These are phyloP conservation scores for Cucurbita moschata DNA, from an alignment of 306 rosid species.

Conservation along the genomic window DNA sequence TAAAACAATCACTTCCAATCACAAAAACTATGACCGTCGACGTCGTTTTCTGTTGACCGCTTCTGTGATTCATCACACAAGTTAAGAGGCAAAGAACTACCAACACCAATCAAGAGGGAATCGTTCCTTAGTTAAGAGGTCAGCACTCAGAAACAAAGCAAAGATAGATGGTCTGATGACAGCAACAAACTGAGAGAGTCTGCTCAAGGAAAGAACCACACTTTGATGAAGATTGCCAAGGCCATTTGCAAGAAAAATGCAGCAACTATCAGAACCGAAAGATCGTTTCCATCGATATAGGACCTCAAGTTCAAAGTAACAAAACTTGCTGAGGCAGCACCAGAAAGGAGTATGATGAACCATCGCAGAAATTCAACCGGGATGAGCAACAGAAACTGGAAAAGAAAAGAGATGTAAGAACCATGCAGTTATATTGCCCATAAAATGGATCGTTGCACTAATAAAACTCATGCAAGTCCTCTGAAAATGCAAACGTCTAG, in stretches of 20 bases:
- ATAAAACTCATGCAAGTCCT: background rate
- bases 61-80: background rate
- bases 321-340: conserved; percentile 76
- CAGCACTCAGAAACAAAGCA: conserved; percentile 2
- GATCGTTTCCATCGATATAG: conserved; percentile 34
- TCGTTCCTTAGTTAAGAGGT: background rate
- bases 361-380: conserved; percentile 81
- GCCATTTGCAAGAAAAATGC: conserved; percentile 80
- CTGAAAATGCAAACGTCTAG: background rate
- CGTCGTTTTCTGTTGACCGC: background rate
- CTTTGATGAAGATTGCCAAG: conserved; percentile 86
- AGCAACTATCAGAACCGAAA: conserved; percentile 40
- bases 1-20: background rate
- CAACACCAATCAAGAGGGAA: conserved; percentile 3
- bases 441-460: background rate
- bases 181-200: conserved; percentile 5
- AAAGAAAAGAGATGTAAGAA: background rate
- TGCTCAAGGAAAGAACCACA: conserved; percentile 76
- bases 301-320: conserved; percentile 67
- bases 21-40: background rate
- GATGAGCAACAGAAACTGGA: conserved; percentile 76
- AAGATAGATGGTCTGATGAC: conserved; percentile 5
- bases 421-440: background rate
- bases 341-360: conserved; percentile 51
- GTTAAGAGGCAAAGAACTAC: background rate